Evolutionary conservation across 2,329 filamentous ascomycete species (phyloP), one percentile per base, ranked within the genome.

Genomic region (Plenodomus biglobosus): DNA sequence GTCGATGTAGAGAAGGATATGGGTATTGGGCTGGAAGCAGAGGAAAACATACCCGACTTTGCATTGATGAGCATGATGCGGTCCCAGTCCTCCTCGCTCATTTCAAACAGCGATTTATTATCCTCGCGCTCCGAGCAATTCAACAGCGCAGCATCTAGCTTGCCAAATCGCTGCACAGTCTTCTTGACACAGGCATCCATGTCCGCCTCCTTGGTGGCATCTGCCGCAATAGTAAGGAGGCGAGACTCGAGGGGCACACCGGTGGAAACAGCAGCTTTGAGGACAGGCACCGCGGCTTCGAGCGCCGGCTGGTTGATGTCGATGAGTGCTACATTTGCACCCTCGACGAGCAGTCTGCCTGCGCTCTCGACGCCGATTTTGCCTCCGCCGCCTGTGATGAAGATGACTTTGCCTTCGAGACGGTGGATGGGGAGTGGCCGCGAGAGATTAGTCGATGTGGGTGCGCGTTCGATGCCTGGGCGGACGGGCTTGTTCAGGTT

Each of bases 31-130:
- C 17, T 17, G n/a, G 18, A 6, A 16, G 6, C 3, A 8, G 22
- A 13, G 13, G 8, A 18, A 38, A 4, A 24, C 13, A 35, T 53
- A 73, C 71, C 69, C 19, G 70, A 73, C 52, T 65, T 71, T 16
- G 69, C 66, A 38, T 74, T 74, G 16, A 70, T 61, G 10, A 55
- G 49, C 65, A 74, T 73, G 16, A 73, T 60, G 34, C 58, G 57
- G 32, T 73, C 67, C 44, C 65, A 74, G 18, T 66, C 62, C 27
- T 71, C 66, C 38, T 64, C 69, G 10, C 55, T 64, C 8, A 67
- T 70, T 27, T 74, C 71, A n/a, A 73, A 61, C 22, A 74, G 53
- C 40, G 61, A 66, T 35, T 68, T 68, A 11, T 55, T 53, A 27
- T 55, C 52, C 8, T 62, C 62, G 19, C 57, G 52, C n/a, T 63